These are phyloP conservation scores for Ustulina deusta DNA, from an alignment of 2,329 filamentous ascomycete genomes.

Conservation along the genomic window DNA sequence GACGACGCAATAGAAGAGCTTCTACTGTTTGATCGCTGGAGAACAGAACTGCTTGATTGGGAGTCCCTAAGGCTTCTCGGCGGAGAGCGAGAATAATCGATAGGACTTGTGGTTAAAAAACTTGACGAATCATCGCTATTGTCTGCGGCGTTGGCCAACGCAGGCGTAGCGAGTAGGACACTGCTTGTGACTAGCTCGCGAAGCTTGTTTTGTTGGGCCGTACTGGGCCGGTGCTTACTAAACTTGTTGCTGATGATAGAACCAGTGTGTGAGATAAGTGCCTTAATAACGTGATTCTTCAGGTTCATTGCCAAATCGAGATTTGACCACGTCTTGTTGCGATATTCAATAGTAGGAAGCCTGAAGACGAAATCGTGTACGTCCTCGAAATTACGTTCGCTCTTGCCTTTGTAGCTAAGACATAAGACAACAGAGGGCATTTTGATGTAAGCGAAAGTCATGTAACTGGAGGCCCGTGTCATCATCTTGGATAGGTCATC, in stretches of 20 bases:
- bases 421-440: constrained; percentile 96
- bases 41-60: constrained; percentile 60
- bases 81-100: constrained; percentile 71
- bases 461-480: constrained; percentile 92
- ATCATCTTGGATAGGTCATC: constrained; percentile 99
- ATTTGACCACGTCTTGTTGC: constrained; percentile 99
- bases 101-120: constrained; percentile 63
- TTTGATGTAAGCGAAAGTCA: constrained; percentile 96
- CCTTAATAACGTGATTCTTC: constrained; percentile 94
- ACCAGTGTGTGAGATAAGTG: constrained; percentile 93
- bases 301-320: constrained; percentile 91
- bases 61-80: constrained; percentile 65
- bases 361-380: constrained; percentile 98
- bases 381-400: constrained; percentile 94
- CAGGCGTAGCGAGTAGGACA: constrained; percentile 67
- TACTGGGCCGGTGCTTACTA: constrained; percentile 84
- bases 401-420: constrained; percentile 95
- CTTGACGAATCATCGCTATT: constrained; percentile 70
- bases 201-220: constrained; percentile 80
- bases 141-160: constrained; percentile 57
- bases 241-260: constrained; percentile 99
- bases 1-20: constrained; percentile 65
- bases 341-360: constrained; percentile 92
- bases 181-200: constrained; percentile 86
- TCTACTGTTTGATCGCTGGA: constrained; percentile 60